Evolutionary conservation across 805 yeast genomes (phyloP).

Genomic region (Wickerhamiella cacticola): DNA sequence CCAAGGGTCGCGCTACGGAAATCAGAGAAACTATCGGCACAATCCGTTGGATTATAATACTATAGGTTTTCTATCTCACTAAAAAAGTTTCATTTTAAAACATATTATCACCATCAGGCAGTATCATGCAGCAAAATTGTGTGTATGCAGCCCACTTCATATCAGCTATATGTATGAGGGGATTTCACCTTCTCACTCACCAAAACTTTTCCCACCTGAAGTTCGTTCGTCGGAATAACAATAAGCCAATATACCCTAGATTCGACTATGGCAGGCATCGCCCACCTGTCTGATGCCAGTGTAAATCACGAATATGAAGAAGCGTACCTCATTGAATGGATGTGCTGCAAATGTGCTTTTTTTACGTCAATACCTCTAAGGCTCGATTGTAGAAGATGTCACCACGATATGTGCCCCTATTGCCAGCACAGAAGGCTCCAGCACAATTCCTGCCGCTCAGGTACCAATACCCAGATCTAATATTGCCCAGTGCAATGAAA

Average conservation of each 20-base stretch:
- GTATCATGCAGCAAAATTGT: background rate
- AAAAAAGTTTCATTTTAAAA: background rate
- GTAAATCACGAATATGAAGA: background rate
- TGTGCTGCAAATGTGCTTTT: conserved; percentile 29
- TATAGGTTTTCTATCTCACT: background rate
- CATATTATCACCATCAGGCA: background rate
- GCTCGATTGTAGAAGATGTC: conserved; percentile 26
- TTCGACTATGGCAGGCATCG: conserved; percentile 2
- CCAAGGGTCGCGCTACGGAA: background rate
- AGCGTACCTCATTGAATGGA: conserved; percentile 24
- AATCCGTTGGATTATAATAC: background rate
- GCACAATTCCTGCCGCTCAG: background rate
- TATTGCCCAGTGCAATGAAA: too few species aligned
- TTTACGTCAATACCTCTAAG: conserved; percentile 24
- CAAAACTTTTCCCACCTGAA: background rate
- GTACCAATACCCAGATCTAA: background rate
- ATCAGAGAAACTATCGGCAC: background rate
- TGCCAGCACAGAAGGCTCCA: conserved; percentile 20
- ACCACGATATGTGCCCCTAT: conserved; percentile 28
- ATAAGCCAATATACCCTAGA: background rate
- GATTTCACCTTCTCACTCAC: too few species aligned
- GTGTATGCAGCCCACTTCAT: background rate
- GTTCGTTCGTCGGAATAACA: background rate
- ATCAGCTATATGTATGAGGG: background rate
- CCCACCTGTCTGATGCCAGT: background rate